Evolutionary conservation across 2,329 filamentous ascomycete genomes (phyloP), one percentile per base, ranked within the genome.

Genomic region (Fusarium newnesense): DNA sequence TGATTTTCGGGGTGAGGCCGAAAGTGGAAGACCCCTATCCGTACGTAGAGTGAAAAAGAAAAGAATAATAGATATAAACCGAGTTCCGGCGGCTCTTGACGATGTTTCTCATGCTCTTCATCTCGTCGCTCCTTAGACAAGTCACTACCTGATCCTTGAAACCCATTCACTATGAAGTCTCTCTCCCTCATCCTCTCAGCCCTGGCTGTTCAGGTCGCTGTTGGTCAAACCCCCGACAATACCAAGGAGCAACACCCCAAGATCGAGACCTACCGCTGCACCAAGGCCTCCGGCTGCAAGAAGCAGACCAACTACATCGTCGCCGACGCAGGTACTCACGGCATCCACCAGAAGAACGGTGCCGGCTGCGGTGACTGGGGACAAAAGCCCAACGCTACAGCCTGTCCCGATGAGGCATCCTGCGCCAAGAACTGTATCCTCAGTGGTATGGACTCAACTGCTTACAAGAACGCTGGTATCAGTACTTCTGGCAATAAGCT

Each of bases 341-440:
- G 76, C 16, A 84, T 88, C 57, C 84, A 87, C 73, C 83, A 85
- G 60, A 74, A 75, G 44, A 79, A 80, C 72, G 77, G 77, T 8
- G 34, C 81, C 73, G 73, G 59, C 43, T 76, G 74, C 15, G 74
- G 74, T 30, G 21, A 53, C 34, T 74, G 34, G 37, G 82, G 80
- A n/a, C 77, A 68, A 39, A 67, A 75, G 7, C 77, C 83, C 34
- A 84, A 88, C 69, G 63, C 76, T 18, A 84, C 82, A 4, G 84
- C 83, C 0, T 89, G 87, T 73, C 86, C 87, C 0, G 84, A 87
- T 69, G 82, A 83, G 64, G 82, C 81, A 63, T 83, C 84, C 0
- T 90, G 88, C 69, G 85, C 86, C 7, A 75, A 84, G 74, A 89
- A 89, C 79, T 90, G 88, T 76, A 81, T 87, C 64, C 83, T 89